These are phyloP conservation scores for Hura crepitans DNA, from an alignment of 441 rosid genomes.

Conservation along the genomic window DNA sequence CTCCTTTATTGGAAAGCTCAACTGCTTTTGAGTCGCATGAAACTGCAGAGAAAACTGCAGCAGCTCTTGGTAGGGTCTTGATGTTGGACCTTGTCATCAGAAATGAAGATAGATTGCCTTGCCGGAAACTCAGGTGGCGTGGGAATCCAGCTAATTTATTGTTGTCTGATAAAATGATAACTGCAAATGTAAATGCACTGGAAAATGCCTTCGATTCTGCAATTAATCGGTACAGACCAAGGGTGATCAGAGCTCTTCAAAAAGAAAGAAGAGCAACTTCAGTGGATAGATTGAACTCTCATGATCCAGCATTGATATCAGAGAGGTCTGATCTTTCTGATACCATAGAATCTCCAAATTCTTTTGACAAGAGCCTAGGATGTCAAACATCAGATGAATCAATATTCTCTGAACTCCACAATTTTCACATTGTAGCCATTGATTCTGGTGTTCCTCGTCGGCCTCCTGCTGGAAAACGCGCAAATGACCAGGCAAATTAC, in stretches of 20 bases:
- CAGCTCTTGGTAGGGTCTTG: constrained; percentile 85
- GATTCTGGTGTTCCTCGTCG: constrained; percentile 98
- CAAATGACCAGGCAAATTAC: constrained; percentile 86
- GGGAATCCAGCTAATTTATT: constrained; percentile 94
- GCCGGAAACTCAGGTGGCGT: constrained; percentile 95
- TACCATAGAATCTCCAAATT: constrained; percentile 56
- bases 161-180: constrained; percentile 63
- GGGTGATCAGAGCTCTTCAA: constrained; percentile 72
- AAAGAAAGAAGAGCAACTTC: constrained; percentile 86
- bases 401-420: constrained; percentile 31
- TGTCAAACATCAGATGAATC: constrained; percentile 55
- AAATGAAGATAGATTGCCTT: constrained; percentile 95
- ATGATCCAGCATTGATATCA: constrained; percentile 44
- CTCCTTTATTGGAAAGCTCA: constrained; percentile 80
- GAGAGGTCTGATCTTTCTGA: constrained; percentile 73
- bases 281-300: constrained; percentile 54
- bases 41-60: constrained; percentile 74
- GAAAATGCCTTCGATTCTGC: constrained; percentile 80
- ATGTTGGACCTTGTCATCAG: constrained; percentile 93
- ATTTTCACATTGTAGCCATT: constrained; percentile 71
- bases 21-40: constrained; percentile 64
- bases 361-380: constrained; percentile 43
- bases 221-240: constrained; percentile 68
- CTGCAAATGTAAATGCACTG: constrained; percentile 44
- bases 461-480: constrained; percentile 95